Evolutionary conservation across 495 filamentous ascomycete species (phyloP), one percentile per base, ranked within the genome.

Genomic region (Xylaria intraflava): DNA sequence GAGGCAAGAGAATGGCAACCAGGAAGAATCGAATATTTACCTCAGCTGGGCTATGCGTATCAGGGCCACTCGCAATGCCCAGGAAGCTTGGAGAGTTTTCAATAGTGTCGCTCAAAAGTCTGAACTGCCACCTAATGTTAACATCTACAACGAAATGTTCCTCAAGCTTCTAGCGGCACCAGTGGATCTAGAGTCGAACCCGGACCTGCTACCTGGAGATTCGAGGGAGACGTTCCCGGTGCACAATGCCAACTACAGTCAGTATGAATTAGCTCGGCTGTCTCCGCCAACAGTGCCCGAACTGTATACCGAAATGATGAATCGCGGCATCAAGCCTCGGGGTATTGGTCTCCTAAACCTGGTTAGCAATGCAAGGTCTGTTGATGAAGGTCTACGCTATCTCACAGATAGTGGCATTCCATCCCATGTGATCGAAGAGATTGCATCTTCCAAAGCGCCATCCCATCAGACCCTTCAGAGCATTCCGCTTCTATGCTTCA

Each of bases 81-180:
- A 66, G 43, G 75, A 78, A 49, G 72, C 75, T 7, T 78, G 75
- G 75, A 59, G 46, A 17, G 58, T 61, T 14, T 78, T 78, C 46
- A 52, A 59, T n/a, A 46, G 56, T 9, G 61, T 73, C 20, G 65
- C 64, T 6, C 17, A 49, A 17, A 53, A 63, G 14, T 50, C 49
- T 0, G 55, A 29, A 19, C 39, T 69, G 16, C 40, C 49, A 17
- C 72, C 72, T 0, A 61, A 61, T 30, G 16, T 51, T n/a, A 53
- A 61, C 19, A 66, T 72, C 11, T 77, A 77, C 45, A 65, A 59
- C 5, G 69, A 70, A 38, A 75, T 78, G 72, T 76, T 78, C 24
- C 49, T 63, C 24, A 78, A 77, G 54, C 55, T 77, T 12, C 65
- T 59, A 40, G 65, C 69, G 8, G 49, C 20, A 1, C 51, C 53